Percentiles rank a stretch among this genome's conserved stretches.
These are phyloP conservation scores for Schwanniomyces sp. DNA, from an alignment of 805 yeast genomes.

Conservation along the genomic window DNA sequence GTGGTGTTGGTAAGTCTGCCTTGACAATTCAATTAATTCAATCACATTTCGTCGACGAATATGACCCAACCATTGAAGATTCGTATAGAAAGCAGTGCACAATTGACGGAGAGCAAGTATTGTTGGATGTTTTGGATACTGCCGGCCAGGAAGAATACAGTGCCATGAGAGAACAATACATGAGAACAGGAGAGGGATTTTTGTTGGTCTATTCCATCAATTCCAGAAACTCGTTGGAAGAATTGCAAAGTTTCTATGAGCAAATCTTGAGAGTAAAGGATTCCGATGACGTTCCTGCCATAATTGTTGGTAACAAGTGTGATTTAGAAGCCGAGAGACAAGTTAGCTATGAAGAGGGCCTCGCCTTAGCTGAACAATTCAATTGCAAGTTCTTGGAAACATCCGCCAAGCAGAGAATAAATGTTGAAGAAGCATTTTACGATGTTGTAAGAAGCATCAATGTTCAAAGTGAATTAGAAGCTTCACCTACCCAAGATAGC, in stretches of 20 bases:
- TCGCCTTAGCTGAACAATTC: slow-evolving; percentile 60
- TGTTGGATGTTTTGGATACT: slow-evolving; percentile 87
- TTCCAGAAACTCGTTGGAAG: slow-evolving; percentile 81
- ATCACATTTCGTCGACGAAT: slow-evolving; percentile 93
- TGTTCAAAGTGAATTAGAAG: slow-evolving; percentile 12
- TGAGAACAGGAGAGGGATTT: slow-evolving; percentile 96
- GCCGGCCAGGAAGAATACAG: slow-evolving; percentile 98
- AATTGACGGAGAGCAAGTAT: slow-evolving; percentile 74
- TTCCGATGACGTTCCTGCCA: slow-evolving; percentile 68
- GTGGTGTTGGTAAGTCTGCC: slow-evolving; percentile 98
- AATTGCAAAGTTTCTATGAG: slow-evolving; percentile 73
- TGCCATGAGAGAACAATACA: slow-evolving; percentile 83
- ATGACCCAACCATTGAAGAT: slow-evolving; percentile 97
- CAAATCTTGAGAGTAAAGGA: slow-evolving; percentile 80
- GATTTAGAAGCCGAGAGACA: slow-evolving; percentile 78
- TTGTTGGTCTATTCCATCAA: slow-evolving; percentile 86
- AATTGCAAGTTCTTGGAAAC: slow-evolving; percentile 84
- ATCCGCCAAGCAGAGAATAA: slow-evolving; percentile 85
- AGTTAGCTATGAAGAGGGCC: slow-evolving; percentile 67
- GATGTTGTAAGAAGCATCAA: slow-evolving; percentile 62
- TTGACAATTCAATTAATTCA: slow-evolving; percentile 93
- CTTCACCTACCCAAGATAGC: not conserved
- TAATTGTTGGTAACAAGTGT: slow-evolving; percentile 77
- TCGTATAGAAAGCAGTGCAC: slow-evolving; percentile 85
- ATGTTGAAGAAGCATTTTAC: slow-evolving; percentile 84